phyloP scores from a whole-genome alignment of 805 yeast genomes.

The Zygotorulaspora florentina region DNA sequence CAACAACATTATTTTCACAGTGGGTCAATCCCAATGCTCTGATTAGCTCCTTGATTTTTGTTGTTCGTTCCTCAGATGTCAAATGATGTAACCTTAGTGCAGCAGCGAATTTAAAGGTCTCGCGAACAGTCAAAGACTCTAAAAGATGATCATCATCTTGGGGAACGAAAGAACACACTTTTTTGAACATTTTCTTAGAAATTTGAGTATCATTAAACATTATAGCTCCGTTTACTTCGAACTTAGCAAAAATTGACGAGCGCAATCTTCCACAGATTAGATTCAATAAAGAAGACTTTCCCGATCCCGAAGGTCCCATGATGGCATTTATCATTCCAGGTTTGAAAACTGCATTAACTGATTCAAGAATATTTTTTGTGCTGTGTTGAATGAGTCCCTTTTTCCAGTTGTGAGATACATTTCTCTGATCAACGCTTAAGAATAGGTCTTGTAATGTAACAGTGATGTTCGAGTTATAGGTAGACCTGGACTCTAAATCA shows the following conservation, averaged over 20 bases:
- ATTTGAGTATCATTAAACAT: slow-evolving; percentile 41
- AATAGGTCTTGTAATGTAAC: slow-evolving; percentile 15
- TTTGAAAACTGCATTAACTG: slow-evolving; percentile 48
- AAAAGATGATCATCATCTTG: slow-evolving; percentile 75
- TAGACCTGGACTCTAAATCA: slow-evolving; percentile 18
- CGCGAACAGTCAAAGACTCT: slow-evolving; percentile 70
- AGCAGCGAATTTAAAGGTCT: slow-evolving; percentile 71
- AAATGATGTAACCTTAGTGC: slow-evolving; percentile 52
- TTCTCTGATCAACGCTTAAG: slow-evolving; percentile 12
- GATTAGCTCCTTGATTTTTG: slow-evolving; percentile 53
- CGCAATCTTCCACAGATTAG: slow-evolving; percentile 55
- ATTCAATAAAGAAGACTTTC: slow-evolving; percentile 66
- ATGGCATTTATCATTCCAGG: slow-evolving; percentile 63
- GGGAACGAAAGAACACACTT: slow-evolving; percentile 68
- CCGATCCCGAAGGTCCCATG: slow-evolving; percentile 81
- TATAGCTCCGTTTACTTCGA: slow-evolving; percentile 40
- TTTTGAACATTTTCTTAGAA: slow-evolving; percentile 35
- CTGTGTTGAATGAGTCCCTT: slow-evolving; percentile 13
- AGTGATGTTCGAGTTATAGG: slow-evolving; percentile 8
- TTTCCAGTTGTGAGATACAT: slow-evolving; percentile 9
- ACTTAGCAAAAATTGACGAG: slow-evolving; percentile 31
- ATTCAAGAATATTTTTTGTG: slow-evolving; percentile 39
- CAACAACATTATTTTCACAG: slow-evolving; percentile 72
- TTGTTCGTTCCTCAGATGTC: slow-evolving; percentile 41
- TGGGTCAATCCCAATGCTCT: slow-evolving; percentile 65